Evolutionary conservation across 495 filamentous ascomycete genomes (phyloP), one percentile per base, ranked within the genome.

Genomic region (Penicillium argentinense): DNA sequence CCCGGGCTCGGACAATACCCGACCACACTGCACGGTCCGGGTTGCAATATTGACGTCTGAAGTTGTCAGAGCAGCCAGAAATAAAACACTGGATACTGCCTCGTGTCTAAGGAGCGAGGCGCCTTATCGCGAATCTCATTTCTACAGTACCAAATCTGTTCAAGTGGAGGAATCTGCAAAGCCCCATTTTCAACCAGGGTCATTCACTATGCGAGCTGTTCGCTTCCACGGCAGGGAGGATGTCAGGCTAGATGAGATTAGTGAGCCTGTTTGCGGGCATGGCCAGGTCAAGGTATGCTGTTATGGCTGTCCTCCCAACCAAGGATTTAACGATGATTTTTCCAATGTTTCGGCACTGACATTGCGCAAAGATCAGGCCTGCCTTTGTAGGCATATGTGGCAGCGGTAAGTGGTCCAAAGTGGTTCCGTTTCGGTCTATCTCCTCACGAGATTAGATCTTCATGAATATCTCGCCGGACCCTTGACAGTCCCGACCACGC

Each of bases 381-480:
- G 65, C 65, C 4, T 68, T 64, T 49, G 63, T 64, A 4, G 65
- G 65, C 5, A 66, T 68, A 25, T 66, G 65, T 29, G 65, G 65
- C 24, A 68, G 60, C 47, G 63, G 65, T 66, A 40, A 18, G 50
- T 52, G 23, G 23, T 47, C 11, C 17, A 4, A 34, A 11, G 1
- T 9, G 12, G 9, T 17, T 33, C 12, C 18, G n/a, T n/a, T 32
- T 13, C 1, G 13, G 26, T 18, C 2, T 1, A 22, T 4, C 8
- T 39, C 12, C 42, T 51, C 16, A 51, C 9, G 0, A 9, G 30
- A 30, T 14, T 3, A 78, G 80, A 85, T 59, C 64, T 86, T 7
- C 81, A 86, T 48, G 80, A 85, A 49, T 85, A 80, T 51, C 59
- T 79, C 9, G 63, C 69, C 18, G 81, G 81, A 2, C 76, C 78